Conservation (phyloP, 1,284 basidiomycete genomes). For the Trichosporon coremiiforme region DNA sequence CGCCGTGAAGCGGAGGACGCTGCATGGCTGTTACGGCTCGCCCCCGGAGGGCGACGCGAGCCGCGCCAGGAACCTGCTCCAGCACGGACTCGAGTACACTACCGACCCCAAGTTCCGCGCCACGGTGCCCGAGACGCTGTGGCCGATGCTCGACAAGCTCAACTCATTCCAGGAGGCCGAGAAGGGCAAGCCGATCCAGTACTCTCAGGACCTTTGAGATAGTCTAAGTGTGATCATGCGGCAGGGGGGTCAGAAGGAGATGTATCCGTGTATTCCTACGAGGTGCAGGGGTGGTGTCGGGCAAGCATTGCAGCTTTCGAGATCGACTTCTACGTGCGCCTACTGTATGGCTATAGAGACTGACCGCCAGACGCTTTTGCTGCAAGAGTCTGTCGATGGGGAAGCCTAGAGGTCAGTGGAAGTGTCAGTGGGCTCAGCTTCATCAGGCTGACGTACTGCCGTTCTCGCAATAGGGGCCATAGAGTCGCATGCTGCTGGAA, state of each 20-base stretch:
- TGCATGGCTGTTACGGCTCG: conserved; percentile 74
- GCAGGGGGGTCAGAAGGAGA: background rate
- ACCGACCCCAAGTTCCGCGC: conserved; percentile 61
- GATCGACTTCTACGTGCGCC: no score
- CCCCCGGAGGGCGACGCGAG: conserved; percentile 63
- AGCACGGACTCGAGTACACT: conserved; percentile 67
- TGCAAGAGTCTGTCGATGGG: no score
- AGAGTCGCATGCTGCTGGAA: no score
- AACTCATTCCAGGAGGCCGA: conserved; percentile 63
- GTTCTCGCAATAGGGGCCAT: no score
- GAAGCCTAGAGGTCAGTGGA: no score
- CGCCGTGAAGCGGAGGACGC: conserved; percentile 64
- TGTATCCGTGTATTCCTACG: background rate
- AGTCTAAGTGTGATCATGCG: background rate
- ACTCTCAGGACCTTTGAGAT: conserved; percentile 58
- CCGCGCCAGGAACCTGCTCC: conserved; percentile 74
- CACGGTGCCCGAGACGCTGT: conserved; percentile 60
- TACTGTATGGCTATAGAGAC: no score
- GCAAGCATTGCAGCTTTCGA: no score
- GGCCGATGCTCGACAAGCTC: conserved; percentile 66
- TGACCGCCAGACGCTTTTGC: no score
- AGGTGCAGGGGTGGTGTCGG: no score
- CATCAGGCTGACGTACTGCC: no score
- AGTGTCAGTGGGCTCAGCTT: no score
- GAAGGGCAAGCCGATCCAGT: conserved; percentile 59